phyloP scores from a whole-genome alignment of 23 red algal species.

The Gracilaria domingensis region DNA sequence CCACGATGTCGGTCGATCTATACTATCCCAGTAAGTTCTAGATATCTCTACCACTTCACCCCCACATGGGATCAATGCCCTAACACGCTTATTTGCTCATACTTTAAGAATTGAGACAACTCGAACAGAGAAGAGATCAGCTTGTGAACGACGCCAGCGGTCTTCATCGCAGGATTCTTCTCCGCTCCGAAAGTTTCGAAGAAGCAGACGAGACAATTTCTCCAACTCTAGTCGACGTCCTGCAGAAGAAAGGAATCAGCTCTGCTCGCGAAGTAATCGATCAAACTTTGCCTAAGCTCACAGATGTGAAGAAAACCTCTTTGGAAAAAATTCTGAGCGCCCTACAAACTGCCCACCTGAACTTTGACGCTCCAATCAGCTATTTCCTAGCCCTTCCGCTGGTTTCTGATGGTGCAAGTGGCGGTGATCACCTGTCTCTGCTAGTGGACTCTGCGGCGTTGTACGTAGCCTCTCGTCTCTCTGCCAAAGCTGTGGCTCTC shows the following conservation, averaged over 20 bases:
- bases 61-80: too few species aligned
- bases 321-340: not conserved
- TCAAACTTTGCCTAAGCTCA: not conserved
- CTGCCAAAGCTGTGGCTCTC: not conserved
- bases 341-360: not conserved
- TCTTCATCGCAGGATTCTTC: not conserved
- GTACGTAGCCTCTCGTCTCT: constrained; percentile 2
- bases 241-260: constrained; percentile 17
- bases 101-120: not conserved
- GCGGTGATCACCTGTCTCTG: not conserved
- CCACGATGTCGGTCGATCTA: not conserved
- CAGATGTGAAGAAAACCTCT: not conserved
- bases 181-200: constrained; percentile 10
- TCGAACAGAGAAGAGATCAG: constrained; percentile 4
- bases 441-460: not conserved
- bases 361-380: constrained; percentile 4
- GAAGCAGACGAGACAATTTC: not conserved
- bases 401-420: not conserved
- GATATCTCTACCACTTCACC: too few species aligned
- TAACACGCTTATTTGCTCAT: too few species aligned
- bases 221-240: not conserved
- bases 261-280: not conserved
- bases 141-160: not conserved
- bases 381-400: not conserved
- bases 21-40: not conserved